Base-by-base conservation (phyloP, 2,329 filamentous ascomycete genomes). In the Elsinoe batatas region DNA sequence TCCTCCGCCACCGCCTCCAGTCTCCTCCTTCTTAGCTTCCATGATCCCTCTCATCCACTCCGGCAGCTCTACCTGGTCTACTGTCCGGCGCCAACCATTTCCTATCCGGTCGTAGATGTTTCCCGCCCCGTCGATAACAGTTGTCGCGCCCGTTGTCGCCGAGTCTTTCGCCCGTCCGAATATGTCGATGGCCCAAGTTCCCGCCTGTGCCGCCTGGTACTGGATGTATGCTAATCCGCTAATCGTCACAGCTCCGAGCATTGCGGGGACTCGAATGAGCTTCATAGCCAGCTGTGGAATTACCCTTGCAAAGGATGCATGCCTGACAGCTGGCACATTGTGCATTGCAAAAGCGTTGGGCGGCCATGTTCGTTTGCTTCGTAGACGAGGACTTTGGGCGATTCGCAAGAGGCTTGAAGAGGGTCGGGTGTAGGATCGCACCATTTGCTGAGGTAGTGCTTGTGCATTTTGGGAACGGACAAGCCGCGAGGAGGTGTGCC, bases 221-320 rank as follows among this genome's bases (percentile, higher is more conserved):
- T 98, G 93, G 49, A 98, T 74, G 79, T 95, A 98, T 22, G 90
- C 90, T 58, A 94, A 74, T 2, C 87, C 88, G 12, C 88, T 91
- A 61, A 98, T 81, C 65, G 90, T 88, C 46, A 91, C 80, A 40
- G 89, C 90, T 40, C 91, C 93, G 65, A 95, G 91, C 74, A 96
- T 85, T 57, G 93, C 93, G 17, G 93, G 93, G 55, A 95, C 77
- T 56, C 90, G 83, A 35, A 84, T 79, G 63, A 98, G 85, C 74
- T 96, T 98, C 66, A 93, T 72, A n/a, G 93, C 83, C 51, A 98
- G 78, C 68, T 88, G 91, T 1, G 94, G 94, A 32, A 98, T 74
- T 11, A 78, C 75, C 43, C 83, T 74, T n/a, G 76, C 76, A 65
- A 86, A 85, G 1, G 82, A 85, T 49, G 84, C 81, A 54, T 78